Percentiles rank a stretch among this genome's conserved stretches.
Conservation (phyloP, 2,329 filamentous ascomycete genomes). For the Colletotrichum endophyticum region DNA sequence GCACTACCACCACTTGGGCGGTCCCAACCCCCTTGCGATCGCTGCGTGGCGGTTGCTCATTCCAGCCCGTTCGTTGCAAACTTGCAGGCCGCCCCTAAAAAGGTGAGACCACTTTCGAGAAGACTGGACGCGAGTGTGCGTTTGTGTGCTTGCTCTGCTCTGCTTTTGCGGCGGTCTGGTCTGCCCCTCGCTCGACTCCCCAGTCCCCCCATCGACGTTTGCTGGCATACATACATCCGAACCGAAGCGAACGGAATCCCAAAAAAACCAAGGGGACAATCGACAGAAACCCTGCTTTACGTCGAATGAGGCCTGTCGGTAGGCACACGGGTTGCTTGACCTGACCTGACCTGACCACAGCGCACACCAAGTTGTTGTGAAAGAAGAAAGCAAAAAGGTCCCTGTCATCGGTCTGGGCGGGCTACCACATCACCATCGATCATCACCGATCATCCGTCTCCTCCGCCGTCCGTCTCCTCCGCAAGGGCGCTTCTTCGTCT, state of each 20-base stretch:
- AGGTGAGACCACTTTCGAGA: constrained; percentile 17
- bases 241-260: not conserved
- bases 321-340: not conserved
- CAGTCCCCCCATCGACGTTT: not conserved
- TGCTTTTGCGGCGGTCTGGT: not conserved
- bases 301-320: not conserved
- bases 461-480: constrained; percentile 1
- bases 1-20: not conserved
- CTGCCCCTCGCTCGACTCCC: not conserved
- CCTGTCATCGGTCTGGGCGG: not conserved
- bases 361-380: not conserved
- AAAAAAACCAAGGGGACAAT: not conserved
- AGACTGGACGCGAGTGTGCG: not conserved
- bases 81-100: constrained; percentile 9
- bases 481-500: not conserved
- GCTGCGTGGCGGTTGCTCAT: not conserved
- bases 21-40: not conserved
- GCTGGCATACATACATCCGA: not conserved
- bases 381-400: constrained; percentile 11
- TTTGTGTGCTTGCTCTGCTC: not conserved
- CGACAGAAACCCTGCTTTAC: not conserved
- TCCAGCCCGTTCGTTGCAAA: constrained; percentile 18
- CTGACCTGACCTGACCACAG: not conserved
- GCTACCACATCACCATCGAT: constrained; percentile 12
- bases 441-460: not conserved